Base-by-base conservation (phyloP, 2,329 filamentous ascomycete genomes). In the Macrophomina phaseolina region DNA sequence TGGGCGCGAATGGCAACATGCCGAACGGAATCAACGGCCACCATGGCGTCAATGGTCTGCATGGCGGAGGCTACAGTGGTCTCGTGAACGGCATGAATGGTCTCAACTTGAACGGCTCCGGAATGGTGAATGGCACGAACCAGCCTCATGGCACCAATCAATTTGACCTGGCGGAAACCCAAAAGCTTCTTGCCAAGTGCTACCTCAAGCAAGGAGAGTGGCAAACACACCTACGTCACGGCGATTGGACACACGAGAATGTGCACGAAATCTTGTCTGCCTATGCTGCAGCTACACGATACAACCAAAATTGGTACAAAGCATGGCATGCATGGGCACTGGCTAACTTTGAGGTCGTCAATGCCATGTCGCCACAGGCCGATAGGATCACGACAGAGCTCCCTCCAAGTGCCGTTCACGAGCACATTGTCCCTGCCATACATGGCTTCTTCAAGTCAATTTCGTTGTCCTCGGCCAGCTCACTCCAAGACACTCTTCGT, bases 281-380 rank as follows among this genome's bases (percentile, higher is more conserved):
- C 1, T 99, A 98, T 78, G 89, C 90, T 18, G 90, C 94, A 67
- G 96, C 96, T 1, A 99, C 95, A 1, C 90, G 92, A 67, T 97
- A 96, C 80, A 97, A 99, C 76, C 90, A 93, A 40, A 89, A 90
- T 68, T 99, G 94, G 88, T 99, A 99, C 83, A 99, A 99, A 81
- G 95, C 96, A 7, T 99, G 95, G 95, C 95, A 99, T 79, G 92
- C 95, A 0, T 99, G 95, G 94, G 96, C 95, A 11, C 81, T 99
- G 69, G 94, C 95, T 64, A 99, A 99, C 79, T 99, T 99, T 74
- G 94, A 99, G 80, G 95, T 99, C 67, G 94, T 98, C 45, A 97
- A 95, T 72, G 89, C 91, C 0, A 83, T 95, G 67, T 87, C 90
- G 8, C 85, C 90, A 28, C 86, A 89, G 66, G 85, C 85, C 16